Base-by-base conservation (phyloP, 2,329 filamentous ascomycete genomes). In the Clonostachys sp. region DNA sequence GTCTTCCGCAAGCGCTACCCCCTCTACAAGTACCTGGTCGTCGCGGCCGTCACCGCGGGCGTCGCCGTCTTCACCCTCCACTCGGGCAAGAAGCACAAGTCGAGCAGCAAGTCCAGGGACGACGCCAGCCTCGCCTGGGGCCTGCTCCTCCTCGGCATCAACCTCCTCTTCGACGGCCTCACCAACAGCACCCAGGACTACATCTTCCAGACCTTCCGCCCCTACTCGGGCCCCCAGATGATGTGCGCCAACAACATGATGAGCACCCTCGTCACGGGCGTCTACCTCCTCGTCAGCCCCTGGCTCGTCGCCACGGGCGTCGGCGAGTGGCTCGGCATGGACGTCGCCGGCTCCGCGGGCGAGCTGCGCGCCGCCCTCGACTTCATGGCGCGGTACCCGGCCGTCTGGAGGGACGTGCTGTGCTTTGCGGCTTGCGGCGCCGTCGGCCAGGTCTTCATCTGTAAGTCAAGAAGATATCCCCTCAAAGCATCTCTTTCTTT, bases 241-340 rank as follows among this genome's bases (percentile, higher is more conserved):
- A 99, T 99, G 94, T 95, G 91, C 64, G 91, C 92, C 38, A 90
- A 96, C 68, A 99, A 97, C 64, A 73, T 96, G 48, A 87, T 97
- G 67, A 86, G 82, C 57, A 92, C 91, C 5, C 61, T 83, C 42
- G 74, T 97, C 48, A 97, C 91, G 5, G 75, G 80, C 17, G 61
- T 71, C 0, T 97, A 95, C 60, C 81, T 99, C 41, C 54, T 92
- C 16, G 61, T 91, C 17, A 87, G 84, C 57, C 94, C 94, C 1
- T 89, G 86, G 71, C 67, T 96, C n/a, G 87, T 86, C 0, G 73
- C 77, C 48, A 90, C 83, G 1, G 76, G 77, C 7, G 50, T 84
- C 14, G 77, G 86, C 50, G 75, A 81, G 54, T 85, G 83, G 69
- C 63, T 89, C 30, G 80, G 86, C 49, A 83, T 87, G 68, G 77